These are phyloP conservation scores for Penicillium atrosanguineum DNA, from an alignment of 495 filamentous ascomycete genomes.

Conservation along the genomic window DNA sequence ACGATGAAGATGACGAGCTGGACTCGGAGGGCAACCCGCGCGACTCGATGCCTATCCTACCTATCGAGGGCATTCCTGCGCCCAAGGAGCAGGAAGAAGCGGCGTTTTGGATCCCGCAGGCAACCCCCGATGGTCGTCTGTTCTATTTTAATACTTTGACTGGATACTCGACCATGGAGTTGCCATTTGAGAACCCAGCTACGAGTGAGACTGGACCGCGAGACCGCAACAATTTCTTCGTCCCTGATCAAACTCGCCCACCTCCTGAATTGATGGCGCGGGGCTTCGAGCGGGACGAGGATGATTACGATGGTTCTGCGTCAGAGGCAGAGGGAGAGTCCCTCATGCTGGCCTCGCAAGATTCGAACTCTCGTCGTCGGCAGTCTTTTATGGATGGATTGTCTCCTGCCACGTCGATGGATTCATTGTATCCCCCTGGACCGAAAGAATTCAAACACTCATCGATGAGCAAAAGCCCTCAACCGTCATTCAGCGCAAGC, in stretches of 20 bases:
- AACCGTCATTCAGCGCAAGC: slow-evolving; percentile 27
- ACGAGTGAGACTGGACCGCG: slow-evolving; percentile 78
- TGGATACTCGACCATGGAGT: slow-evolving; percentile 85
- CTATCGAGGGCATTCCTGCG: slow-evolving; percentile 63
- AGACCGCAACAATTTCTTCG: slow-evolving; percentile 81
- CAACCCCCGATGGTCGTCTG: slow-evolving; percentile 87
- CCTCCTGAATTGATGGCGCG: slow-evolving; percentile 90
- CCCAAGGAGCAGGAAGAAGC: slow-evolving; percentile 77
- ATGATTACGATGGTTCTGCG: slow-evolving; percentile 80
- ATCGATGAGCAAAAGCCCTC: slow-evolving; percentile 19
- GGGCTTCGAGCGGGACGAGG: slow-evolving; percentile 78
- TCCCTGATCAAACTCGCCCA: slow-evolving; percentile 86
- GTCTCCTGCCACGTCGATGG: slow-evolving; percentile 88
- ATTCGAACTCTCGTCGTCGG: slow-evolving; percentile 56
- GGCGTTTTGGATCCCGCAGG: slow-evolving; percentile 98
- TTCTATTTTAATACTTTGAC: slow-evolving; percentile 98
- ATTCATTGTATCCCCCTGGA: slow-evolving; percentile 67
- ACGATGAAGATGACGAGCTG: slow-evolving; percentile 60
- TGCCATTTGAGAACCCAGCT: slow-evolving; percentile 88
- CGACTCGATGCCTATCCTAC: slow-evolving; percentile 56
- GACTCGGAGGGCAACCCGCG: slow-evolving; percentile 60
- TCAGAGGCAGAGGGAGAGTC: slow-evolving; percentile 78
- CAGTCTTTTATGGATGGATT: slow-evolving; percentile 71
- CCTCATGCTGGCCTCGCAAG: slow-evolving; percentile 58
- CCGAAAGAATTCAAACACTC: slow-evolving; percentile 21